These are phyloP conservation scores for Debaryomycetaceae sp. DNA, from an alignment of 1,139 yeast species.

Conservation along the genomic window DNA sequence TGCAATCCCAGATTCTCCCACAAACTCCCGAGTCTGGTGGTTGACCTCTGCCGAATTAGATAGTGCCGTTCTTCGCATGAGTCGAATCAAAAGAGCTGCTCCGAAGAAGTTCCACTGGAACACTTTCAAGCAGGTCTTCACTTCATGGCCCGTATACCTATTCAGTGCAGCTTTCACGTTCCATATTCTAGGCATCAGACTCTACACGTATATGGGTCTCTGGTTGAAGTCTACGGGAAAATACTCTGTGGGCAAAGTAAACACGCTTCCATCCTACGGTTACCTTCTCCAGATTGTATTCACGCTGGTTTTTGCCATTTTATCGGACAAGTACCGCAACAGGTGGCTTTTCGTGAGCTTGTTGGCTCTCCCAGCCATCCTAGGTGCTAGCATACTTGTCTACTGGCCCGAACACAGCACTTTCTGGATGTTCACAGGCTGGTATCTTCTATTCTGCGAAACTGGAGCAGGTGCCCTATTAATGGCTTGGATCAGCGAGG, in stretches of 20 bases:
- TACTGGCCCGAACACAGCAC: neutral
- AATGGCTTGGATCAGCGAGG: conserved; percentile 20
- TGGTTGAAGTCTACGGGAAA: conserved; percentile 23
- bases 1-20: conserved; percentile 6
- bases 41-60: conserved; percentile 9
- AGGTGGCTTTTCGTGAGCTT: neutral
- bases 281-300: conserved; percentile 17
- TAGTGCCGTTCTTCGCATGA: conserved; percentile 9
- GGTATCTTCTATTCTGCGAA: conserved; percentile 17
- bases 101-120: conserved; percentile 7
- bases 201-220: conserved; percentile 16
- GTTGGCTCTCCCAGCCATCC: neutral
- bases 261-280: conserved; percentile 28
- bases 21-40: conserved; percentile 8
- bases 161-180: conserved; percentile 10
- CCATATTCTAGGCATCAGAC: conserved; percentile 12
- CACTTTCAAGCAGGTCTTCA: conserved; percentile 1
- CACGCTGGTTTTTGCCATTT: neutral
- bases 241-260: conserved; percentile 23
- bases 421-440: conserved; percentile 14
- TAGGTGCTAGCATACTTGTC: neutral
- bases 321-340: neutral
- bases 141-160: conserved; percentile 11
- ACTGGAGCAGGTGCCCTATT: conserved; percentile 19
- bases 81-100: conserved; percentile 1